Evolutionary conservation across 1,284 basidiomycete genomes (phyloP).

Genomic region (Phellopilus nigrolimitatus): DNA sequence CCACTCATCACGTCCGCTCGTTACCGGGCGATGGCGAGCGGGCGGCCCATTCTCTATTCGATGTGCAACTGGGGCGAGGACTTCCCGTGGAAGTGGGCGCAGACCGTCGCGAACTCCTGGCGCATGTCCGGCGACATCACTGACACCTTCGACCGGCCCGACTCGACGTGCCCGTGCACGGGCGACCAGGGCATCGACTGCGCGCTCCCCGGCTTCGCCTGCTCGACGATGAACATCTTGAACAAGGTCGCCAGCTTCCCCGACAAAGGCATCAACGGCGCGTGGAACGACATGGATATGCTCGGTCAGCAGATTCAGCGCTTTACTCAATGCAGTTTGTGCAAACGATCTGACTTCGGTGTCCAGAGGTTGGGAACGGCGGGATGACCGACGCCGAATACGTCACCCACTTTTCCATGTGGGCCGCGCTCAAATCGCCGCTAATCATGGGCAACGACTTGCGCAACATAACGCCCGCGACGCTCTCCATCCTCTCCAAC

Average conservation of each 20-base stretch:
- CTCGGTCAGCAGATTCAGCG: constrained; percentile 25
- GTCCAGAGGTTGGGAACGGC: constrained; percentile 35
- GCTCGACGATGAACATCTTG: constrained; percentile 35
- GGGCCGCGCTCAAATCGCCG: constrained; percentile 39
- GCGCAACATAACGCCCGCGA: constrained; percentile 30
- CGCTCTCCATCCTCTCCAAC: constrained; percentile 17
- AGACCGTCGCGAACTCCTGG: constrained; percentile 44
- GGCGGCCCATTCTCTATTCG: constrained; percentile 43
- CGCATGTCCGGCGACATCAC: constrained; percentile 42
- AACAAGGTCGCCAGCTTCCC: constrained; percentile 37
- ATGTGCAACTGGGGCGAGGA: constrained; percentile 48
- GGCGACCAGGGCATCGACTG: constrained; percentile 33
- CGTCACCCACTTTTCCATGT: constrained; percentile 41
- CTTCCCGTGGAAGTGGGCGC: constrained; percentile 41
- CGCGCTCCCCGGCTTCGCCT: constrained; percentile 37
- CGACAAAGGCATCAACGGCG: constrained; percentile 36
- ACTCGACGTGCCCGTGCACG: constrained; percentile 40
- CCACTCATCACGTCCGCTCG: constrained; percentile 37
- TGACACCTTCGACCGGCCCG: constrained; percentile 37
- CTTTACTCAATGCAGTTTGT: neutral
- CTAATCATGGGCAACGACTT: constrained; percentile 40
- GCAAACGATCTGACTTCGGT: neutral
- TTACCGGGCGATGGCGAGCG: constrained; percentile 45
- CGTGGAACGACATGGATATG: constrained; percentile 43
- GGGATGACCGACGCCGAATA: constrained; percentile 41